phyloP scores from a whole-genome alignment of 169 alveolate species.

The Babesia caballi region DNA sequence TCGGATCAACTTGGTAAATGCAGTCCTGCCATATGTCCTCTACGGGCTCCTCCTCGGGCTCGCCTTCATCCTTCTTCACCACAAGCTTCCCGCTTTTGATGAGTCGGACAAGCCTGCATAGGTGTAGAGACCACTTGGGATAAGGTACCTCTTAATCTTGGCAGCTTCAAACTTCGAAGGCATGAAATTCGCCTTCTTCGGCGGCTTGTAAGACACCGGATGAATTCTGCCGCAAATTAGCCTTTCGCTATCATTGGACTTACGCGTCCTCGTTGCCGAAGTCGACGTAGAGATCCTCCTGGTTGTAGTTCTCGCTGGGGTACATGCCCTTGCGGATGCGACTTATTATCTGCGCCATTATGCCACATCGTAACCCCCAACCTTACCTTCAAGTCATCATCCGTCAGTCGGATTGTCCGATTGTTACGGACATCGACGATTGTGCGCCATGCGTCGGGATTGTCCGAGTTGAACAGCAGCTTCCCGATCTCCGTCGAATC shows the following conservation, averaged over 20 bases:
- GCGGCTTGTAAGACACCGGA: conserved; percentile 78
- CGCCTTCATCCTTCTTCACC: conserved; percentile 12
- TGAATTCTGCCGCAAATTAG: conserved; percentile 52
- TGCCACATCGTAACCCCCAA: neutral
- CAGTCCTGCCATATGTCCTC: conserved; percentile 85
- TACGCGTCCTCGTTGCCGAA: conserved; percentile 59
- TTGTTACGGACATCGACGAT: conserved; percentile 53
- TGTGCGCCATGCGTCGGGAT: conserved; percentile 66
- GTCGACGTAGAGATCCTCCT: conserved; percentile 50
- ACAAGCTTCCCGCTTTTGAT: conserved; percentile 64
- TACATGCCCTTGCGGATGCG: conserved; percentile 65
- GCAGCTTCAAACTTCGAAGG: conserved; percentile 89
- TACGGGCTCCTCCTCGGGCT: conserved; percentile 52
- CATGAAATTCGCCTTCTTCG: conserved; percentile 84
- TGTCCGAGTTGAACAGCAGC: conserved; percentile 54
- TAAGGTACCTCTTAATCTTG: conserved; percentile 69
- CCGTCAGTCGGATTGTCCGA: conserved; percentile 49
- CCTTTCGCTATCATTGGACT: neutral
- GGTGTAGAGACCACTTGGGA: neutral
- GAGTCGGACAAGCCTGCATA: conserved; percentile 70
- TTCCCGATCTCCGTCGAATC: conserved; percentile 62
- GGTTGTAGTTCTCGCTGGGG: conserved; percentile 58
- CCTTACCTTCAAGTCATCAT: conserved; percentile 53
- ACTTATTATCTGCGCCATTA: conserved; percentile 31
- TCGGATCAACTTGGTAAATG: conserved; percentile 62